Percentiles rank a stretch among this genome's conserved stretches.
Evolutionary conservation across 768 basidiomycete species (phyloP).

Genomic region (Suillus occidentalis): DNA sequence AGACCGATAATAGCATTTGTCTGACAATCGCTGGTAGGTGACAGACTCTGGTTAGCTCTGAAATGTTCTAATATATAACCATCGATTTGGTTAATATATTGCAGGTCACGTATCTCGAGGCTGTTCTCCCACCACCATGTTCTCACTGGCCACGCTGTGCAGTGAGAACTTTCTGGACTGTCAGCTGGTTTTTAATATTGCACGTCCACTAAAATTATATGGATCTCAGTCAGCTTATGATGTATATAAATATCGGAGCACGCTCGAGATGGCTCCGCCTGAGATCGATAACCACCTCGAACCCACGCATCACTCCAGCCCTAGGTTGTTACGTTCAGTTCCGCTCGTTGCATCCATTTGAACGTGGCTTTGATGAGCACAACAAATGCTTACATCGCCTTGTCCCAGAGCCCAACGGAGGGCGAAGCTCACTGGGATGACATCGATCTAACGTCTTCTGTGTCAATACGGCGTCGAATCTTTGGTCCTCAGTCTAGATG

Average conservation of each 20-base stretch:
- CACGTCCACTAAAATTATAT: neutral
- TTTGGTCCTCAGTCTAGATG: neutral
- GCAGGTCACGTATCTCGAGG: neutral
- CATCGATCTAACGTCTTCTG: neutral
- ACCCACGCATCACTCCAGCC: neutral
- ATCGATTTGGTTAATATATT: neutral
- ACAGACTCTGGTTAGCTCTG: neutral
- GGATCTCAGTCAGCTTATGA: neutral
- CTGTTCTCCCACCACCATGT: neutral
- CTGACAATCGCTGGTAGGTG: neutral
- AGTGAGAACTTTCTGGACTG: neutral
- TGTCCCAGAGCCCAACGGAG: neutral
- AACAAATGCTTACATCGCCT: neutral
- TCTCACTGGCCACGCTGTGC: neutral
- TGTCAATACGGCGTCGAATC: too few relatives aligned
- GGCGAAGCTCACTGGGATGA: neutral
- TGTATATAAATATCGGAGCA: neutral
- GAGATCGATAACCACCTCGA: neutral
- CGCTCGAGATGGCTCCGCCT: neutral
- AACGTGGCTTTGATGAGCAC: neutral
- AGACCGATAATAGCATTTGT: neutral
- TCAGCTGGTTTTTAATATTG: conserved; percentile 1
- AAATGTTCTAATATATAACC: neutral
- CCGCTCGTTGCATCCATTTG: neutral
- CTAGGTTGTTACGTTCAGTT: neutral